These are phyloP conservation scores for Phialophora tarda DNA, from an alignment of 2,329 filamentous ascomycete species.

Conservation along the genomic window DNA sequence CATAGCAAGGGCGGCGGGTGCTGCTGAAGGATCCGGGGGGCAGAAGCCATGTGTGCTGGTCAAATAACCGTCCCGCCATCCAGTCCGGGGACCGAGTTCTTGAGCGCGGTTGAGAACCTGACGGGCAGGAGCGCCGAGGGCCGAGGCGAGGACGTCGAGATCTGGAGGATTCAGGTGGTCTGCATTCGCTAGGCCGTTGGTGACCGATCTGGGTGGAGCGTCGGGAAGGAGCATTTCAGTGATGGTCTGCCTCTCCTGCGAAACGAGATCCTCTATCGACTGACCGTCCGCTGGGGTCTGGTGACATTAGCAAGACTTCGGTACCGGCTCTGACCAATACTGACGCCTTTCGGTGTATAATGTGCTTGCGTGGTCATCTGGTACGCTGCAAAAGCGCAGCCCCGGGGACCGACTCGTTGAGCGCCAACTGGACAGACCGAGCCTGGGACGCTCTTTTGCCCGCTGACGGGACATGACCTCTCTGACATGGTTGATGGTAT, in stretches of 20 bases:
- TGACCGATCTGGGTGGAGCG: constrained; percentile 20
- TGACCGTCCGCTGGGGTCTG: constrained; percentile 21
- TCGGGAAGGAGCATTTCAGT: constrained; percentile 26
- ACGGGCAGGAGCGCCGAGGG: constrained; percentile 29
- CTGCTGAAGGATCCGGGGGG: constrained; percentile 27
- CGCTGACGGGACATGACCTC: constrained; percentile 28
- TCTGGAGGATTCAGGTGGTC: constrained; percentile 29
- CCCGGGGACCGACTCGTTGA: constrained; percentile 26
- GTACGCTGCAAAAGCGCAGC: constrained; percentile 30
- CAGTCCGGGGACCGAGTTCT: constrained; percentile 26
- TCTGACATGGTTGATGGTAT: constrained; percentile 23
- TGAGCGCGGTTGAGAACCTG: constrained; percentile 29
- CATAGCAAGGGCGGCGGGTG: constrained; percentile 22
- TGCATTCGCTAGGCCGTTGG: constrained; percentile 26
- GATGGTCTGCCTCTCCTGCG: constrained; percentile 27
- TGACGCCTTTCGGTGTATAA: constrained; percentile 25
- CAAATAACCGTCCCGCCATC: constrained; percentile 31
- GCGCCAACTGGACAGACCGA: constrained; percentile 23
- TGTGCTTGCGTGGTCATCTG: constrained; percentile 27
- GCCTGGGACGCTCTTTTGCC: constrained; percentile 15
- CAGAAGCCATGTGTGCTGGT: constrained; percentile 30
- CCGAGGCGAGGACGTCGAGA: constrained; percentile 26
- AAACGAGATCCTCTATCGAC: constrained; percentile 22
- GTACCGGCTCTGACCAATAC: not conserved
- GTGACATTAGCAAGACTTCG: not conserved